These are phyloP conservation scores for Nosema bombycis DNA, from an alignment of 371 early-diverging fungal genomes.

Conservation along the genomic window DNA sequence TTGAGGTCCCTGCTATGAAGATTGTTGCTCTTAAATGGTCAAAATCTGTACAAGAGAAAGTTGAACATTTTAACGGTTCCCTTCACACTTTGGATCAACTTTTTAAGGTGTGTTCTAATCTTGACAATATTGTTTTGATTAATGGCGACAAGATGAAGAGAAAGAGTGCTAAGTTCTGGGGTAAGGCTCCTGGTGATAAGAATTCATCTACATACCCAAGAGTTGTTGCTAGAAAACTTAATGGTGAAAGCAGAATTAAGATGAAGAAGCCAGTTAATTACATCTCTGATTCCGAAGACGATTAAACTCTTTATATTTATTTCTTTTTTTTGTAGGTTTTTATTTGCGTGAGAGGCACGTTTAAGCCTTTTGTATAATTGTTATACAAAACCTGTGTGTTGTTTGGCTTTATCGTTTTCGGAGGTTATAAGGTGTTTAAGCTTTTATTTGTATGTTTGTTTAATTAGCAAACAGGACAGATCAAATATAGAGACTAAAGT, in stretches of 20 bases:
- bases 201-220: slow-evolving; percentile 62
- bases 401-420: no score
- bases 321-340: background rate
- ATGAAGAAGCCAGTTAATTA: slow-evolving; percentile 38
- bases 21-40: slow-evolving; percentile 63
- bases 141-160: slow-evolving; percentile 51
- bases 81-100: slow-evolving; percentile 64
- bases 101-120: slow-evolving; percentile 53
- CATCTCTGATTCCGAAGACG: slow-evolving; percentile 8
- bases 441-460: no score
- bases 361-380: background rate
- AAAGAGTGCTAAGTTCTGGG: slow-evolving; percentile 64
- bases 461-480: no score
- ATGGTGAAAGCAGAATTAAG: slow-evolving; percentile 57
- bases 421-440: no score
- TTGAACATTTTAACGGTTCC: slow-evolving; percentile 62
- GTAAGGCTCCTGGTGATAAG: slow-evolving; percentile 63
- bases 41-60: slow-evolving; percentile 56
- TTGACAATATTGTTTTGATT: slow-evolving; percentile 59
- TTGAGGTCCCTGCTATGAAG: slow-evolving; percentile 60
- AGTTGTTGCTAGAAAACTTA: slow-evolving; percentile 51
- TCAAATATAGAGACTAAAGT: no score
- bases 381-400: no score
- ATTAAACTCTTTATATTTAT: background rate
- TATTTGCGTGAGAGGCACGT: background rate